Base-by-base conservation (phyloP, 371 early-diverging fungal species). In the Lichtheimia hyalospora region DNA sequence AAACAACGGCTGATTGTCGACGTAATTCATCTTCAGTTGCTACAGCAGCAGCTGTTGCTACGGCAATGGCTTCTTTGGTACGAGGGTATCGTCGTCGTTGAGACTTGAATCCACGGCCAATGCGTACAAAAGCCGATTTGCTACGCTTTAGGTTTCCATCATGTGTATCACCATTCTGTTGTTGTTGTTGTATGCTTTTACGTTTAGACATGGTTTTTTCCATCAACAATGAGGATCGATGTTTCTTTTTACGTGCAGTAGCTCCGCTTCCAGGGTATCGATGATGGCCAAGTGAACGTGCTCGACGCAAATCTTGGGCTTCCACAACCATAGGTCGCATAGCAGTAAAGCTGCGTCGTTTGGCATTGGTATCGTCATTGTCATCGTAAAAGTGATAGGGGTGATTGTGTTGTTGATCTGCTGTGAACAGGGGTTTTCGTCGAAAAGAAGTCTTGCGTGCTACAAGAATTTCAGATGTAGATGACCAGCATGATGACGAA, bases 151-250 rank as follows among this genome's bases (percentile, higher is more conserved):
- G 40, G 18, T n/a, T 25, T 20, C 43, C 15, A 46, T 27, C 25
- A 5, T 54, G 13, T 39, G 16, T 13, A 64, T 57, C 28, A 64
- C 60, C 66, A 34, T 18, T 42, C 56, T 42, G 44, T 21, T 41
- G 54, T 7, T 18, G 56, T 16, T 43, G 60, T 44, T 64, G 57
- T 23, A 54, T 52, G 43, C 71, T 74, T 40, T 62, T 71, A 7
- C 67, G 66, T 48, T 71, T 76, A 21, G 67, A 61, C 27, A 64
- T 61, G 5, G 74, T 71, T 12, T 62, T 71, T 60, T 77, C 77
- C 72, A 77, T 73, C 7, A 71, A 58, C 25, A 62, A 24, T 12
- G 62, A 62, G 6, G 79, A 75, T 41, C 58, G 67, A 21, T 21
- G 46, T 48, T 71, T 65, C 49, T 78, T 78, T 25, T 69, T 73